Evolutionary conservation across 805 yeast species (phyloP), one percentile per base, ranked within the genome.

Genomic region (Candida coquimbonensis): DNA sequence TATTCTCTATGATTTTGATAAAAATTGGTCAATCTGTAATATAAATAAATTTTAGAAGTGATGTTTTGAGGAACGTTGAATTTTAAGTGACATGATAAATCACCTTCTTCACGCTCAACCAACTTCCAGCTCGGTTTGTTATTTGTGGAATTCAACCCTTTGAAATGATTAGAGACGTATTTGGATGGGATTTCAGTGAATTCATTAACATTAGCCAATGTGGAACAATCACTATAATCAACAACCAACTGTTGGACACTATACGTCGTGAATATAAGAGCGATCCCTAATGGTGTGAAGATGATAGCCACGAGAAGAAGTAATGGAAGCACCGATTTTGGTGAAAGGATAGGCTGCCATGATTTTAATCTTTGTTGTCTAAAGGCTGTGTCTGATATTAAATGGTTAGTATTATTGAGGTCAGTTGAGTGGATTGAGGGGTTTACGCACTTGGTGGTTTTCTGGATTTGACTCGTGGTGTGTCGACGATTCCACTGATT

Each of bases 1-100:
- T 88, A 93, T 51, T 93, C 87, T 49, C 99, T 78, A 67, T 93
- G 99, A 63, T 93, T 93, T 64, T 93, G 98, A 64, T 74, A 89
- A 64, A 91, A 93, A 62, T 88, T 88, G 33, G 96, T 89, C 57
- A 93, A 70, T 53, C 81, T 80, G 68, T 93, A 93, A 67, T 87
- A 93, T 51, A 88, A 59, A 61, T 73, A 89, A 9, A 89, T 60
- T 4, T 95, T 87, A 3, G 82, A 77, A 37, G 78, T 72, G 62
- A 93, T 72, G 45, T 80, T 81, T 38, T 70, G 70, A 13, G 96
- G 95, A 26, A 88, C 62, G 36, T 77, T 76, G 66, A 93, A 91
- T 56, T 80, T 77, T 35, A 93, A 55, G 27, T 73, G 68, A 64
- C 99, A 91, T 3, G 68, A 69, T 17, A 60, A 60, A 11, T 64